These are phyloP conservation scores for Pneumocystis oryctolagi DNA, from an alignment of 1,139 yeast species.

Conservation along the genomic window DNA sequence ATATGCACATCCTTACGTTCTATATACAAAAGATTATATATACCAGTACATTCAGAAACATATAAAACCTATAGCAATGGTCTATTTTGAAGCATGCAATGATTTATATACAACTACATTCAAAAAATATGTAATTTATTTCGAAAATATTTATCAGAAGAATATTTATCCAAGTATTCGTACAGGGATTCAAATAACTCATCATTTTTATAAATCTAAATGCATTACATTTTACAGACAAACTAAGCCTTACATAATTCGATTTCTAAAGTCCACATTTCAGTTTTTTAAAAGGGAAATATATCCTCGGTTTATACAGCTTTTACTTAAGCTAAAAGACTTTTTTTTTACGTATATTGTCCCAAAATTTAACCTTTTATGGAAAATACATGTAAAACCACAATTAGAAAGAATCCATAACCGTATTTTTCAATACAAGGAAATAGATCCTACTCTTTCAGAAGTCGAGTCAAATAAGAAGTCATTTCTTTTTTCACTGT, in stretches of 20 bases:
- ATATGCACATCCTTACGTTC: neutral
- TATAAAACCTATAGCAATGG: neutral
- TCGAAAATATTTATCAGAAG: neutral
- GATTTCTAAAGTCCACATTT: neutral
- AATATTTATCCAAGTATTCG: neutral
- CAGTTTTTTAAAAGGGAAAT: neutral
- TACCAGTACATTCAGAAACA: neutral
- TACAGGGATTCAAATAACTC: neutral
- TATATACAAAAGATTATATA: neutral
- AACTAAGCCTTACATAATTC: neutral
- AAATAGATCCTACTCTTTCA: neutral
- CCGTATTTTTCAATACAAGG: constrained; percentile 8
- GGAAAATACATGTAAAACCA: constrained; percentile 7
- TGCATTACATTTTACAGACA: neutral
- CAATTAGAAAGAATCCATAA: constrained; percentile 7
- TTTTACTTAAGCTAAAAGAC: neutral
- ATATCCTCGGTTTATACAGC: neutral
- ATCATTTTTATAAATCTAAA: neutral
- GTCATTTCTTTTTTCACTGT: neutral
- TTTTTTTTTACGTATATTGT: neutral
- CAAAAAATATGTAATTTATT: neutral
- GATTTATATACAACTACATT: neutral
- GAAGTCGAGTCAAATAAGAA: neutral
- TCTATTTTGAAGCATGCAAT: neutral
- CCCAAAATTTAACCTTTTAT: neutral